Evolutionary conservation across 2,329 filamentous ascomycete genomes (phyloP), one percentile per base, ranked within the genome.

Genomic region (Trichoderma brevicompactum): DNA sequence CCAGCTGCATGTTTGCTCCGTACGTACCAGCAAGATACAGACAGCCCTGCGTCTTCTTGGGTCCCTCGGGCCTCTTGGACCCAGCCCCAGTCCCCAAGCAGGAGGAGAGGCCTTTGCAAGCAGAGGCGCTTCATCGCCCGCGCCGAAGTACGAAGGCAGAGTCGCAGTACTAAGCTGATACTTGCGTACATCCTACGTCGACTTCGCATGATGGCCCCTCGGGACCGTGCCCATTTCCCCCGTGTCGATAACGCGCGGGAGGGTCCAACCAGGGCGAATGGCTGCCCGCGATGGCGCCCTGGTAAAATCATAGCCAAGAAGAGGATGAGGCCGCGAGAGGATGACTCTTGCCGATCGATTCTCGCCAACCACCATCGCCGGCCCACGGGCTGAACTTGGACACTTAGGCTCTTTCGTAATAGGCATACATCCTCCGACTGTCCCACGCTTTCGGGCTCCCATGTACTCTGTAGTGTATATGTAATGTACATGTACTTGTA

Each of bases 401-500:
- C 23, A 28, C 19, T 61, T 61, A 41, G 58, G 58, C 58, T 60
- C 58, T 17, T 32, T 41, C 23, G 36, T 53, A 49, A 40, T 53
- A 62, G 36, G 59, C 13, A 62, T 48, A 53, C 48, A 32, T 59
- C 55, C 55, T 59, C 55, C 54, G 53, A 48, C 41, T 9, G 40
- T 40, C 34, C 43, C 44, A 61, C 40, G 46, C 55, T 44, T 56
- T 64, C 52, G 52, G 61, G 61, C 52, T 56, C 52, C 52, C 41
- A 64, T 56, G 63, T 60, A 60, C 46, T 64, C 61, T 23, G 52
- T 10, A 43, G 38, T 52, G 58, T 41, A 40, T 61, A 49, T 64
- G 61, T 56, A 50, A 53, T 63, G 46, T 40, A 50, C 19, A 43
- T 64, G 62, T 64, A 64, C 52, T 32, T 64, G 36, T 38, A 10